Base-by-base conservation (phyloP, 257 asterid genomes). In the Solanum gracilifrons region DNA sequence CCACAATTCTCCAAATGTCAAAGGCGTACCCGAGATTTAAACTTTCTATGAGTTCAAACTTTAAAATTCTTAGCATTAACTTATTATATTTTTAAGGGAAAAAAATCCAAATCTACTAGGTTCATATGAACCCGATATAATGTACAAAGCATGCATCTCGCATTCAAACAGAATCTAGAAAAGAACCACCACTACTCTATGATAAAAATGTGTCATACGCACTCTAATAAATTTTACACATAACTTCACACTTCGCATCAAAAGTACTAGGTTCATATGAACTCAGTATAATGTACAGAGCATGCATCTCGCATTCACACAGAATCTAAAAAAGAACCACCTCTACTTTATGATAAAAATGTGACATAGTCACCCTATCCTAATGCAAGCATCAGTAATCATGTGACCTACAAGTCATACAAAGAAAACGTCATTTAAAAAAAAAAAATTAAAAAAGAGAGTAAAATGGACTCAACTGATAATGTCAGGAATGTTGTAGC, bases 401-500 rank as follows among this genome's bases (percentile, higher is more conserved):
- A 0, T 0, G 18, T 73, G 16, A 73, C 43, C 12, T 72, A 72
- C 9, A 33, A 6, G 7, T 73, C 31, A 73, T 35, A 20, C 1
- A 2, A 21, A 20, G 7, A 72, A 16, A 72, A 72, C 1, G 3
- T 4, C 1, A 60, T n/a, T n/a, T 23, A 3, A 3, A 0, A 74
- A 74, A 36, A 41, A 32, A n/a, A 25, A 0, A n/a, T 11, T 43
- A 21, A 11, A 25, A 41, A 31, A 33, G 25, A 10, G 39, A 79
- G 36, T 10, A 0, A 7, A 7, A 69, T 55, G 62, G 7, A 90
- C 89, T 82, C 89, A 86, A 87, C 94, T 90, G 90, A 92, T 90
- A 84, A 92, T 20, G 85, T 92, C 94, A 48, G 94, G 92, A 43
- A 92, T 92, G 88, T 90, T 92, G 72, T 75, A 84, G 92, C 94